phyloP scores from a whole-genome alignment of 2,329 filamentous ascomycete genomes.

The Aspergillus sp. region DNA sequence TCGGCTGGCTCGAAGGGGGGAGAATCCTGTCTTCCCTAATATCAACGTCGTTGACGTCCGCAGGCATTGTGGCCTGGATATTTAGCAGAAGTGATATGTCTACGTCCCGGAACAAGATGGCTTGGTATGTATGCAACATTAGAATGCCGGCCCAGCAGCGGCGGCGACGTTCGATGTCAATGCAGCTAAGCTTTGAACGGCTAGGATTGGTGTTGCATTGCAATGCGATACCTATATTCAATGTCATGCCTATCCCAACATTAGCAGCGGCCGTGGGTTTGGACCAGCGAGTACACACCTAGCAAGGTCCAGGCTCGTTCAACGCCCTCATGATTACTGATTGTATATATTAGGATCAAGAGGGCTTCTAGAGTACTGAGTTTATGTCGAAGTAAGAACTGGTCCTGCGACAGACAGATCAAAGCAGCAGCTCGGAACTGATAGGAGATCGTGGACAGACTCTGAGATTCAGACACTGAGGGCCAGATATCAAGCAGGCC shows the following conservation, averaged over 20 bases:
- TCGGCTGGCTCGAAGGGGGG: slow-evolving; percentile 11
- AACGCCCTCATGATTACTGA: slow-evolving; percentile 18
- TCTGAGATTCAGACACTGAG: background rate
- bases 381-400: slow-evolving; percentile 21
- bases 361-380: slow-evolving; percentile 23
- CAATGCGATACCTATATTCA: slow-evolving; percentile 23
- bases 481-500: slow-evolving; percentile 13
- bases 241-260: slow-evolving; percentile 9
- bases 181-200: slow-evolving; percentile 6
- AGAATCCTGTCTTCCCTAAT: slow-evolving; percentile 7
- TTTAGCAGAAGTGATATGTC: slow-evolving; percentile 18
- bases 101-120: slow-evolving; percentile 16
- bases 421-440: slow-evolving; percentile 13
- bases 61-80: slow-evolving; percentile 12
- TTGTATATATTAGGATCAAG: slow-evolving; percentile 23
- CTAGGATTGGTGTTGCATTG: slow-evolving; percentile 19
- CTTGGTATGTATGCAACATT: slow-evolving; percentile 26
- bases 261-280: background rate
- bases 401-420: slow-evolving; percentile 20
- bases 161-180: slow-evolving; percentile 20
- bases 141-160: slow-evolving; percentile 26
- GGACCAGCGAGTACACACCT: slow-evolving; percentile 5
- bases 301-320: slow-evolving; percentile 22
- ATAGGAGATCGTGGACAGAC: slow-evolving; percentile 1
- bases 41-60: slow-evolving; percentile 19